phyloP scores from a whole-genome alignment of 345 rosid genomes.

The Excoecaria agallocha region DNA sequence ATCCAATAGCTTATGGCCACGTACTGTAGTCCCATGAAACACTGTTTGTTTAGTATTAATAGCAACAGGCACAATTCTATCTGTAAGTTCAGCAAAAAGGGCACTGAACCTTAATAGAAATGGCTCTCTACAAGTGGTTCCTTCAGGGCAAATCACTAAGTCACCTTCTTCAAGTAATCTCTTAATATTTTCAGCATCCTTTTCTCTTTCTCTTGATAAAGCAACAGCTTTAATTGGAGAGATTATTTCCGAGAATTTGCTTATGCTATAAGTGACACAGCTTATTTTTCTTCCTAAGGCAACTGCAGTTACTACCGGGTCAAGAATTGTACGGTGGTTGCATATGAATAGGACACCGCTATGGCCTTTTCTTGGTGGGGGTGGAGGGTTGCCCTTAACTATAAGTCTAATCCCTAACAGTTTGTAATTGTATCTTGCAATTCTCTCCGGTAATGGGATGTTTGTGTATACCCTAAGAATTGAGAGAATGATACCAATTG shows the following conservation, averaged over 20 bases:
- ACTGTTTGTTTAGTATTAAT: slow-evolving; percentile 73
- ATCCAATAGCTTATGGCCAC: slow-evolving; percentile 77
- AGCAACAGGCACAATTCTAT: slow-evolving; percentile 86
- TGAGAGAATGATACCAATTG: slow-evolving; percentile 55
- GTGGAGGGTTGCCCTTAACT: slow-evolving; percentile 72
- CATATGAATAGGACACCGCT: slow-evolving; percentile 82
- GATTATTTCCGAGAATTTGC: slow-evolving; percentile 76
- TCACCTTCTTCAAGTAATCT: slow-evolving; percentile 82
- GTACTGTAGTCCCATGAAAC: slow-evolving; percentile 76
- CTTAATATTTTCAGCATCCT: slow-evolving; percentile 72
- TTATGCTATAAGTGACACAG: slow-evolving; percentile 93
- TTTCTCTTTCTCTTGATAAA: slow-evolving; percentile 73
- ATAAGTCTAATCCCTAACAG: slow-evolving; percentile 52
- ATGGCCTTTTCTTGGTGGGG: slow-evolving; percentile 64
- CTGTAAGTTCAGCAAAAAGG: slow-evolving; percentile 82
- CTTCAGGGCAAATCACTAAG: slow-evolving; percentile 89
- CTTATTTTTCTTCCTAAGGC: slow-evolving; percentile 84
- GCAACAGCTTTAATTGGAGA: slow-evolving; percentile 95
- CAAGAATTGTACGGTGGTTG: slow-evolving; percentile 83
- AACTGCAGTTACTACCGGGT: slow-evolving; percentile 79
- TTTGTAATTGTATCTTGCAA: slow-evolving; percentile 57
- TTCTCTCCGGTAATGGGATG: slow-evolving; percentile 62
- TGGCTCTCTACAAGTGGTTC: slow-evolving; percentile 93
- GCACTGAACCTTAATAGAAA: slow-evolving; percentile 88
- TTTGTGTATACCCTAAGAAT: slow-evolving; percentile 56